A percentile compares a stretch with the other conserved stretches of the same genome.
phyloP scores from a whole-genome alignment of 108 stramenopile species.

The Nitzschia inconspicua region DNA sequence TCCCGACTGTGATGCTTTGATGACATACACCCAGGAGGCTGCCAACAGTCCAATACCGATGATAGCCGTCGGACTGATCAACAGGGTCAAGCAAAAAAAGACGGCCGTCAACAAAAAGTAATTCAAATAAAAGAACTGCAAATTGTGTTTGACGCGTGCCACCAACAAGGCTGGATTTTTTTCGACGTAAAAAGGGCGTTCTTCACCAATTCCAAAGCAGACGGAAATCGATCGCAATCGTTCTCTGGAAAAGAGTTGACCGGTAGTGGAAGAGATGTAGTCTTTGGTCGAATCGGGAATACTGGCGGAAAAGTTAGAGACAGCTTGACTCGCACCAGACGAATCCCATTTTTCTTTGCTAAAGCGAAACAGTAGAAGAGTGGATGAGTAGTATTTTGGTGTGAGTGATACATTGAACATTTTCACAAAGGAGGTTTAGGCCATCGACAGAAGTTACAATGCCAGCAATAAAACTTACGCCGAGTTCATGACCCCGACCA shows the following conservation, averaged over 20 bases:
- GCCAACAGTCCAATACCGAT: conserved; percentile 75
- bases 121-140: conserved; percentile 85
- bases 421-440: neutral
- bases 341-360: conserved; percentile 84
- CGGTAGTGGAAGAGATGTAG: conserved; percentile 45
- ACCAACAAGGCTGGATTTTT: conserved; percentile 61
- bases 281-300: conserved; percentile 83
- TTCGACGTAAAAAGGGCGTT: conserved; percentile 85
- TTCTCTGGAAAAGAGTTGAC: conserved; percentile 65
- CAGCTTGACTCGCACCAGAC: conserved; percentile 64
- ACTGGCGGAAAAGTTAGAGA: conserved; percentile 45
- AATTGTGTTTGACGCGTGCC: conserved; percentile 76
- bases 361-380: neutral
- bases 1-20: conserved; percentile 58
- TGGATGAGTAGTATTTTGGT: neutral
- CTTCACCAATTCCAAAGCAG: conserved; percentile 83
- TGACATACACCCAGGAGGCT: conserved; percentile 72
- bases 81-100: conserved; percentile 62
- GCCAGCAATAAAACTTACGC: conserved; percentile 28
- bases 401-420: neutral
- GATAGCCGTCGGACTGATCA: conserved; percentile 70
- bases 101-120: conserved; percentile 66
- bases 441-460: neutral
- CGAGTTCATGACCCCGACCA: conserved; percentile 34
- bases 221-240: conserved; percentile 66